Conservation (phyloP, 441 rosid species). For the Croton setiger region DNA sequence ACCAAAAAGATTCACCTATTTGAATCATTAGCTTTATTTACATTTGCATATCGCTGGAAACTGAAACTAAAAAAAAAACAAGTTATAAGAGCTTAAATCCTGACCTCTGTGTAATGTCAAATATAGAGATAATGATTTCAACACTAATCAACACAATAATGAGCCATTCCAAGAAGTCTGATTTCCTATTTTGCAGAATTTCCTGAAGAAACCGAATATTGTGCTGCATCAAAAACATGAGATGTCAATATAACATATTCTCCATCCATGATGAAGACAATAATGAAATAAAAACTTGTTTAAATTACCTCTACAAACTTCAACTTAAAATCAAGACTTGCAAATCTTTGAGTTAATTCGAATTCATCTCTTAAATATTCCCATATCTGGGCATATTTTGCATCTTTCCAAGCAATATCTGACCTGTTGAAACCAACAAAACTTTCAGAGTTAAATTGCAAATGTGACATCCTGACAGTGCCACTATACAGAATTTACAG, state of each 20-base stretch:
- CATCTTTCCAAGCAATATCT: constrained; percentile 98
- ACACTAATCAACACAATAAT: constrained; percentile 74
- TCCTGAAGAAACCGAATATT: constrained; percentile 89
- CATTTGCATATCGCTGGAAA: neutral
- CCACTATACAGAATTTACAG: neutral
- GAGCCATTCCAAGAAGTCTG: constrained; percentile 91
- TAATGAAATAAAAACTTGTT: neutral
- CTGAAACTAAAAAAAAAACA: constrained; percentile 7
- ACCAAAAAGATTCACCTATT: neutral
- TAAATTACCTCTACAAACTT: constrained; percentile 85
- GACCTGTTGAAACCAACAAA: constrained; percentile 51
- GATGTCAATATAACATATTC: neutral
- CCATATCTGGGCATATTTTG: constrained; percentile 95
- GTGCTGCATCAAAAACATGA: constrained; percentile 51
- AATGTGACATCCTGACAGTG: neutral
- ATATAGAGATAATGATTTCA: constrained; percentile 68
- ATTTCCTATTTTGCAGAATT: constrained; percentile 90
- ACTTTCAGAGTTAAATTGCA: neutral
- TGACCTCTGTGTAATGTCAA: constrained; percentile 52
- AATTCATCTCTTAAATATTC: constrained; percentile 94
- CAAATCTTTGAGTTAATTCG: constrained; percentile 89
- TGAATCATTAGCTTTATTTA: neutral
- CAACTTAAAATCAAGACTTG: constrained; percentile 90
- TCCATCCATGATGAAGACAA: neutral
- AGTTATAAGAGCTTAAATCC: constrained; percentile 27